These are phyloP conservation scores for Paralagenidium karlingii DNA, from an alignment of 352 stramenopile species.

Conservation along the genomic window DNA sequence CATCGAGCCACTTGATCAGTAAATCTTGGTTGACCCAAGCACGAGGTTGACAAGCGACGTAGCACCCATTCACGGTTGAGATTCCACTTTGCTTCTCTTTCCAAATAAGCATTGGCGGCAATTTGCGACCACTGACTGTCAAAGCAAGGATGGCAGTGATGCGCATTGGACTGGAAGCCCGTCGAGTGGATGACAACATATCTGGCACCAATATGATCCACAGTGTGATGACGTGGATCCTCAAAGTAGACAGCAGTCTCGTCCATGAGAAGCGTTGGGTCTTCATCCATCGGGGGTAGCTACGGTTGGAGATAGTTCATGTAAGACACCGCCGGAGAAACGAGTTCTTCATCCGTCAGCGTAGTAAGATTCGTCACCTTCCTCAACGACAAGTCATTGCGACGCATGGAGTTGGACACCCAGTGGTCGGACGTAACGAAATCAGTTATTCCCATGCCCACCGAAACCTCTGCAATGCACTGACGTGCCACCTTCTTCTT, in stretches of 20 bases:
- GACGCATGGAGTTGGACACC: constrained; percentile 3
- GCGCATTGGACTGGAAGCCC: neutral
- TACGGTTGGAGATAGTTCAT: neutral
- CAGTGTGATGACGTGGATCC: neutral
- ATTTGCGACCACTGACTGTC: neutral
- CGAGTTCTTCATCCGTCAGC: constrained; percentile 3
- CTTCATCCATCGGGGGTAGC: neutral
- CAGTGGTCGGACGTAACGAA: constrained; percentile 5
- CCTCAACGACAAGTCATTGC: constrained; percentile 2
- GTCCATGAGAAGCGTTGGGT: neutral
- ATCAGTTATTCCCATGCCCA: neutral
- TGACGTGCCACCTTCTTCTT: constrained; percentile 4
- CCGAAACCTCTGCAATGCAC: constrained; percentile 1
- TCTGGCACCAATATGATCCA: neutral
- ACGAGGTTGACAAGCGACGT: constrained; percentile 4
- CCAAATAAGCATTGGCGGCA: constrained; percentile 2
- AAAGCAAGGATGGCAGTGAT: neutral
- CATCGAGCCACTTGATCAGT: constrained; percentile 1
- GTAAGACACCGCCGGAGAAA: constrained; percentile 5
- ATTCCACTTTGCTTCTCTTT: constrained; percentile 5
- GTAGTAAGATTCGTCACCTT: constrained; percentile 9
- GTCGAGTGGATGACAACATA: neutral
- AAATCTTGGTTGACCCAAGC: constrained; percentile 7
- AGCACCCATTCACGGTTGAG: constrained; percentile 1
- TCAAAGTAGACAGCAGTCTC: neutral